Percentiles rank a stretch among this genome's conserved stretches.
Evolutionary conservation across 306 rosid species (phyloP).

Genomic region (Acacia confusa): DNA sequence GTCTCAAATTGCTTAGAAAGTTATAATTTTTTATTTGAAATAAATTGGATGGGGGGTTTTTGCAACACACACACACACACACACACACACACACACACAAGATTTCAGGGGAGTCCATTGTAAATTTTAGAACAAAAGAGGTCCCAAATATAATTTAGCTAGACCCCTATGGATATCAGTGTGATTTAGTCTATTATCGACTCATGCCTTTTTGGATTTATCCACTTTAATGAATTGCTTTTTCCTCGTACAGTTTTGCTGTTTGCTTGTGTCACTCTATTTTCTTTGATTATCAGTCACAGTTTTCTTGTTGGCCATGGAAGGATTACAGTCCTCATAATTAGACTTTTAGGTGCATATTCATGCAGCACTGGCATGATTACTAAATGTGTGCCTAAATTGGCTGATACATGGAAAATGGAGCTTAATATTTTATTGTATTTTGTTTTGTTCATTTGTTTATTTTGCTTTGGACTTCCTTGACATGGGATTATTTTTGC

Average conservation of each 20-base stretch:
- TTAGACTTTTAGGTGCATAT: slow-evolving; percentile 7
- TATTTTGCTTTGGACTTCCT: slow-evolving; percentile 16
- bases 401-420: slow-evolving; percentile 22
- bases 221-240: background rate
- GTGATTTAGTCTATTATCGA: background rate
- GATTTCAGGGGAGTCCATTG: background rate
- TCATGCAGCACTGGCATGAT: slow-evolving; percentile 9
- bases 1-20: background rate
- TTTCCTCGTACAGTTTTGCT: background rate
- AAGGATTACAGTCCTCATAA: slow-evolving; percentile 12
- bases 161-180: background rate
- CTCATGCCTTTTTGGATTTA: background rate
- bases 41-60: background rate
- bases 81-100: too few relatives aligned
- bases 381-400: slow-evolving; percentile 7
- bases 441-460: background rate
- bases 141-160: background rate
- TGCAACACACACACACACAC: too few relatives aligned
- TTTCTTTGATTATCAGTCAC: background rate
- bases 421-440: background rate
- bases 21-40: too few relatives aligned
- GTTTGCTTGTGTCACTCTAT: background rate
- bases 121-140: background rate
- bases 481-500: slow-evolving; percentile 23
- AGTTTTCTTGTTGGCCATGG: slow-evolving; percentile 21